Evolutionary conservation across 2,329 filamentous ascomycete species (phyloP), one percentile per base, ranked within the genome.

Genomic region (Curvularia sp.): DNA sequence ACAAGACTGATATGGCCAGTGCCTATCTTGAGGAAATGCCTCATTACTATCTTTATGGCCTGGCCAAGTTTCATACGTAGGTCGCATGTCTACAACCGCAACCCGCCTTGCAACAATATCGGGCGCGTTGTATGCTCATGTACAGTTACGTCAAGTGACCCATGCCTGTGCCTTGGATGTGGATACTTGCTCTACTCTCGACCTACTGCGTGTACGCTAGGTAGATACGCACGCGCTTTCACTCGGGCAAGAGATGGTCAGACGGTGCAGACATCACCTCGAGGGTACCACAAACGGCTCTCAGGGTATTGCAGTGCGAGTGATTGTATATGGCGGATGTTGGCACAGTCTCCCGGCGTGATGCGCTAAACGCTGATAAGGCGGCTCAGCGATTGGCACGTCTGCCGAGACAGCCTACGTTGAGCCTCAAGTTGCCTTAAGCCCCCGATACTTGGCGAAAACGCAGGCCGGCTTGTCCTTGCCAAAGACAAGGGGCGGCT

Each of bases 131-230:
- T 50, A 53, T 27, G 49, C 53, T 48, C 60, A 63, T 66, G 68
- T 70, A 65, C 55, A 49, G 59, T 70, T 69, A 74, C 71, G 71
- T 74, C 70, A 74, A 69, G 67, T 64, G 64, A 41, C 34, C 21
- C 42, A 48, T 50, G 32, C 42, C 46, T 43, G 57, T 58, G 61
- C 58, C 54, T 30, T 53, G 19, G 54, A 56, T 72, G 66, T 72
- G 69, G 69, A 56, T 70, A 71, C 69, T 34, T 48, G n/a, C 30
- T 57, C 27, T 59, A 49, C 48, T 49, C 47, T 48, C 30, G 63
- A 53, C 63, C 66, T 61, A 68, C 67, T 55, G 32, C 52, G n/a
- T 52, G 53, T 65, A 58, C 57, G 60, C 54, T 54, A 53, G 48
- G 45, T 49, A 53, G 52, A 57, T 64, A 59, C 60, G 66, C 60